Conservation (phyloP, 169 alveolate genomes). For the Plasmodium cynomolgi region DNA sequence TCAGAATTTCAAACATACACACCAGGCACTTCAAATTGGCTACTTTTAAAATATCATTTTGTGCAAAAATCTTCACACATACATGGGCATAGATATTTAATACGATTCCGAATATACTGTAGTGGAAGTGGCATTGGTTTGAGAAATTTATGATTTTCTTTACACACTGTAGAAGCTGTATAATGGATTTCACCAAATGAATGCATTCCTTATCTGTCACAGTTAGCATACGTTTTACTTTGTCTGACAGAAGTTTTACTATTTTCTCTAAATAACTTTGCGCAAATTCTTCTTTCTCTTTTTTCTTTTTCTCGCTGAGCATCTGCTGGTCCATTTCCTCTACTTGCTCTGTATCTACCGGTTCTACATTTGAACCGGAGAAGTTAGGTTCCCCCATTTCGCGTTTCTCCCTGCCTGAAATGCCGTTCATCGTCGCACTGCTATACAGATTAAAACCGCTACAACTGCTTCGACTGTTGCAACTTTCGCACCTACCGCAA, state of each 20-base stretch:
- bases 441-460: background rate
- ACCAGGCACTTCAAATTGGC: conserved; percentile 52
- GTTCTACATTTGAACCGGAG: background rate
- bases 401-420: background rate
- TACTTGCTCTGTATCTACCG: background rate
- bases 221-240: conserved; percentile 6
- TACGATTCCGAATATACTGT: conserved; percentile 25
- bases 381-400: background rate
- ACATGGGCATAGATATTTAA: conserved; percentile 42
- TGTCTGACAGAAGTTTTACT: background rate
- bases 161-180: conserved; percentile 5
- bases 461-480: background rate
- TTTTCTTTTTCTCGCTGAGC: background rate
- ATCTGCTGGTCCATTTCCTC: background rate
- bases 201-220: conserved; percentile 42
- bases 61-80: conserved; percentile 53
- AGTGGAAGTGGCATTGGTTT: background rate
- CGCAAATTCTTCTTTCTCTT: background rate
- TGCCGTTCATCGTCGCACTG: background rate
- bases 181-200: conserved; percentile 10
- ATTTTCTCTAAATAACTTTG: background rate
- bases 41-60: conserved; percentile 20
- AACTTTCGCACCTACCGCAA: background rate
- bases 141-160: background rate
- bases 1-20: conserved; percentile 40